Conservation (phyloP, 2,329 filamentous ascomycete species). For the Aspergillus pseudotamarii region DNA sequence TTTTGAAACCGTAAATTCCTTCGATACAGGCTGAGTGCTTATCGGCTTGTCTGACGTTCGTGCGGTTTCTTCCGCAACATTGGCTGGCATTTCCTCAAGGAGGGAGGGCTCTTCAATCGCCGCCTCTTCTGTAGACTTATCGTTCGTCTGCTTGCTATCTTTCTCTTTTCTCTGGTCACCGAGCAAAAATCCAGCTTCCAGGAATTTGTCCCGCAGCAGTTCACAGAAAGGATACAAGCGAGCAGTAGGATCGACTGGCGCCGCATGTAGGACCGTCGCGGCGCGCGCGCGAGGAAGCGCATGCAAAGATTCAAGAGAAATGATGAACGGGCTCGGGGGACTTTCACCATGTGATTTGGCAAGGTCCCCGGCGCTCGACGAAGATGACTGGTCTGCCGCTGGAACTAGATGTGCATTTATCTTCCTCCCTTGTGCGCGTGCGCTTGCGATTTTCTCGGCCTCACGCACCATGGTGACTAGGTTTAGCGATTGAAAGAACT, state of each 20-base stretch:
- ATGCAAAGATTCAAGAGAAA: slow-evolving; percentile 48
- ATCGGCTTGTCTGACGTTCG: background rate
- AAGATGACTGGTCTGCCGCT: background rate
- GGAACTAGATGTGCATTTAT: background rate
- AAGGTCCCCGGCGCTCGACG: background rate
- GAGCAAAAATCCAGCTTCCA: slow-evolving; percentile 47
- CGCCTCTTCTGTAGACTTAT: background rate
- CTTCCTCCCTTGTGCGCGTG: slow-evolving; percentile 4
- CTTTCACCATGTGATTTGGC: background rate
- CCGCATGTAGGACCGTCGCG: slow-evolving; percentile 45
- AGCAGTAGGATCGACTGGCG: slow-evolving; percentile 41
- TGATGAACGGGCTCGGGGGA: slow-evolving; percentile 32
- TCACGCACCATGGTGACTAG: slow-evolving; percentile 41
- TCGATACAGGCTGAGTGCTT: slow-evolving; percentile 7
- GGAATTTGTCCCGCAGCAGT: slow-evolving; percentile 44
- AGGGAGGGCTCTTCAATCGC: slow-evolving; percentile 7
- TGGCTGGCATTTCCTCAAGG: slow-evolving; percentile 17
- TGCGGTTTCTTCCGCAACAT: slow-evolving; percentile 8
- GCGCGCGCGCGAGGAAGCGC: slow-evolving; percentile 39
- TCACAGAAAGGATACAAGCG: slow-evolving; percentile 47
- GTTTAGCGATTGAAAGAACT: slow-evolving; percentile 51
- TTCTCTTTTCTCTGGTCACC: slow-evolving; percentile 28
- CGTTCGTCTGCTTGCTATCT: background rate
- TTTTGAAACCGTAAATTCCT: slow-evolving; percentile 20
- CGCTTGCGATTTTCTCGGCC: slow-evolving; percentile 30